Evolutionary conservation across 2,329 filamentous ascomycete species (phyloP), one percentile per base, ranked within the genome.

Genomic region (Decorospora gaudefroyi): DNA sequence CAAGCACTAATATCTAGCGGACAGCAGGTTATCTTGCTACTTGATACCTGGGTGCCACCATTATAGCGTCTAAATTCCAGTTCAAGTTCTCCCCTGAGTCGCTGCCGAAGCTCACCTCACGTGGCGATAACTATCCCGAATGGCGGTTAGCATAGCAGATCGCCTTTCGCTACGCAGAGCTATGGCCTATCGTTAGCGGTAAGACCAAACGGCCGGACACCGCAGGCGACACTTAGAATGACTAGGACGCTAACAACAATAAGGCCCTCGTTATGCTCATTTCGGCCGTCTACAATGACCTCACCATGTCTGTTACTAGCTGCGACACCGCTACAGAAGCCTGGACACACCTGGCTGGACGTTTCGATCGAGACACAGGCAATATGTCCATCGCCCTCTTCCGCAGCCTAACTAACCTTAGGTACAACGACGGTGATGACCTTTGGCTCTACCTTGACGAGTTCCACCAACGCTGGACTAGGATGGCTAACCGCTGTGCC

Each of bases 351-450:
- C 26, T 44, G 11, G 33, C 18, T n/a, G 13, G 13, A 22, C 28
- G 21, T 4, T 44, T 44, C 19, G 19, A 44, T 17, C 15, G 22
- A 11, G 28, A 38, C n/a, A 44, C 28, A 2, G 27, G 41, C 28
- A 38, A 46, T 22, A 35, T 16, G 9, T 40, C 42, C 19, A 46
- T 46, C 19, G 10, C 27, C 1, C 25, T 46, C 3, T 41, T 40
- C 25, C 7, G 18, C 4, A 17, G n/a, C 3, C 34, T 40, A 11
- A 39, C 42, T 7, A 31, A 39, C 17, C 29, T 34, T 5, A n/a
- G 23, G 8, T 39, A 45, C 17, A 9, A 15, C 2, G 17, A 45
- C 31, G 31, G 37, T 8, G 28, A 41, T 27, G 12, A 46, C 18
- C 31, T 46, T 2, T 9, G 10, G 2, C 23, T 30, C 4, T 36